Conservation (phyloP, 202 grass and related monocot genomes). For the Dendrocalamus latiflorus region DNA sequence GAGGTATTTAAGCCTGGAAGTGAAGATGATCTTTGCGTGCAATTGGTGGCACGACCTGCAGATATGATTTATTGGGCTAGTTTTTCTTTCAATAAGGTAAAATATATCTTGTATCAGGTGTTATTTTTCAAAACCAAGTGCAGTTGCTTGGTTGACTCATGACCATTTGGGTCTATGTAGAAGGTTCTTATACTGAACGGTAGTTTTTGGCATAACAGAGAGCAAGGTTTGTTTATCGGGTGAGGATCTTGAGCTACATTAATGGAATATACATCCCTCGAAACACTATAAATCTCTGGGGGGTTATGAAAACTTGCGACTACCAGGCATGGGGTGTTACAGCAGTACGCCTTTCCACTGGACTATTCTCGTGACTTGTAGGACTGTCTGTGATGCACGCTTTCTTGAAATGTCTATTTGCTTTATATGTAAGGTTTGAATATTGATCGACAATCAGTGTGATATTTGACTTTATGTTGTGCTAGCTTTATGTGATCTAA, state of each 20-base stretch:
- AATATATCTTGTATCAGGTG: background rate
- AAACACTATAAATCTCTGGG: background rate
- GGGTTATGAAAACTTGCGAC: background rate
- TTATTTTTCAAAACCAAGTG: background rate
- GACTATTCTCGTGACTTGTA: background rate
- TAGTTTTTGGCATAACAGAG: background rate
- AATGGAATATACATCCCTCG: background rate
- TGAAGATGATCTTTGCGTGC: background rate
- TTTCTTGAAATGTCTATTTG: conserved; percentile 6
- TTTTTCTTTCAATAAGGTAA: background rate
- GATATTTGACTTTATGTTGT: background rate
- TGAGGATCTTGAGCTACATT: background rate
- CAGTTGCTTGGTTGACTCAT: background rate
- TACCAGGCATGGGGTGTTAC: background rate
- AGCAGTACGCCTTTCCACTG: background rate
- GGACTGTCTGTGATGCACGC: background rate
- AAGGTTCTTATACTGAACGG: background rate
- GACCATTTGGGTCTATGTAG: background rate
- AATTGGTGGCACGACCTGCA: background rate
- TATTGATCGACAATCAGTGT: background rate
- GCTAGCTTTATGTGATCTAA: background rate
- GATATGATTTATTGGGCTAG: background rate
- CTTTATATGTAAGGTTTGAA: background rate
- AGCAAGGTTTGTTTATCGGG: background rate
- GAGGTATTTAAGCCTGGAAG: background rate